These are phyloP conservation scores for Conidiobolus incongruus DNA, from an alignment of 371 early-diverging fungal species.

Conservation along the genomic window DNA sequence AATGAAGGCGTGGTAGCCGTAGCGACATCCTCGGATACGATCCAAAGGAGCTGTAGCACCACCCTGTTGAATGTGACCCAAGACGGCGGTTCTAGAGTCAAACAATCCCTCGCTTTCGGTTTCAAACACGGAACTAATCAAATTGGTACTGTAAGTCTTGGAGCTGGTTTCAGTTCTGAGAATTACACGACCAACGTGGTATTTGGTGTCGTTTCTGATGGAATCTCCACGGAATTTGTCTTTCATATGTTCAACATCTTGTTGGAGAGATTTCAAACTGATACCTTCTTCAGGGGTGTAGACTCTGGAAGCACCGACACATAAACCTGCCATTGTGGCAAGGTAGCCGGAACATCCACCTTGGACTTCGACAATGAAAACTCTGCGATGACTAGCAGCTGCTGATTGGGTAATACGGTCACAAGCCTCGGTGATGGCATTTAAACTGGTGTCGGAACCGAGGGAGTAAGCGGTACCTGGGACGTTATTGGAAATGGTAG, in stretches of 20 bases:
- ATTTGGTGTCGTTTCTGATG: constrained; percentile 43
- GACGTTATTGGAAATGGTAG: constrained; percentile 95
- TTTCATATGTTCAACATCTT: constrained; percentile 63
- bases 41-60: constrained; percentile 90
- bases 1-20: constrained; percentile 46
- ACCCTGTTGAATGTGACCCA: constrained; percentile 97
- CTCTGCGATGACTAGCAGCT: constrained; percentile 69
- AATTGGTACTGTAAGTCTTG: constrained; percentile 73
- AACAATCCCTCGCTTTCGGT: constrained; percentile 87
- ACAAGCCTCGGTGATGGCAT: constrained; percentile 82
- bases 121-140: constrained; percentile 66
- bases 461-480: constrained; percentile 94
- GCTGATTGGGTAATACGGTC: constrained; percentile 90
- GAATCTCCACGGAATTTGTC: constrained; percentile 48
- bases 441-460: constrained; percentile 94
- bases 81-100: constrained; percentile 75
- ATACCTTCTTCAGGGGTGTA: constrained; percentile 95
- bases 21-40: constrained; percentile 73
- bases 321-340: constrained; percentile 73
- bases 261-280: constrained; percentile 45
- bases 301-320: constrained; percentile 73
- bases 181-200: constrained; percentile 19
- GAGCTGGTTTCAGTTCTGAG: constrained; percentile 58
- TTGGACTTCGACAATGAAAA: constrained; percentile 96
- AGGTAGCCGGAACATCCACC: constrained; percentile 94